These are phyloP conservation scores for Melampsora americana DNA, from an alignment of 1,284 basidiomycete species.

Conservation along the genomic window DNA sequence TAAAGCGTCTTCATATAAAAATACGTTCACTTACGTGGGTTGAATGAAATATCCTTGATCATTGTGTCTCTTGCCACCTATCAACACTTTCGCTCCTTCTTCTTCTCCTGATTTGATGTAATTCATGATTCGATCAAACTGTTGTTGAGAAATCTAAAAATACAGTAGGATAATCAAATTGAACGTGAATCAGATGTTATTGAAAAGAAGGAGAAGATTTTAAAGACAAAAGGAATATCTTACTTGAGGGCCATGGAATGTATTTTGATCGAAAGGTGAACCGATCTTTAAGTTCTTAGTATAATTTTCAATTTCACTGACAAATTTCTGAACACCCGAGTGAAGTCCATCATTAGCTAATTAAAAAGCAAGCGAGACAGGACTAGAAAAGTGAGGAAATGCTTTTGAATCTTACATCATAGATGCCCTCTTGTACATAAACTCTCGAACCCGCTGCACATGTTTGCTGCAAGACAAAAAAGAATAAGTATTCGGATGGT, in stretches of 20 bases:
- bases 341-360: neutral
- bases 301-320: constrained; percentile 61
- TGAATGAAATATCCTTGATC: constrained; percentile 62
- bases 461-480: constrained; percentile 71
- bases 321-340: constrained; percentile 62
- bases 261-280: constrained; percentile 70
- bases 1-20: no score
- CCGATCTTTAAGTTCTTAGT: constrained; percentile 65
- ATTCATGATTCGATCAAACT: constrained; percentile 84
- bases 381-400: neutral
- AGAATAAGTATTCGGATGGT: neutral
- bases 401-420: constrained; percentile 43
- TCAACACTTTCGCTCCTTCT: constrained; percentile 72
- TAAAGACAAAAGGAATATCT: constrained; percentile 46
- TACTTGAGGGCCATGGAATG: constrained; percentile 85
- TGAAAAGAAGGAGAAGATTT: no score
- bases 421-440: constrained; percentile 70
- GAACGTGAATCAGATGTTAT: no score
- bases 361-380: constrained; percentile 60
- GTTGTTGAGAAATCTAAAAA: constrained; percentile 54
- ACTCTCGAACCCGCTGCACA: constrained; percentile 85
- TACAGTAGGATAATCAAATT: neutral
- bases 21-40: constrained; percentile 49
- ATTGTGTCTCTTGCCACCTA: constrained; percentile 73
- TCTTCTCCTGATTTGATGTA: constrained; percentile 82